A percentile compares a stretch with the other conserved stretches of the same genome.
These are phyloP conservation scores for Sphagnum tenellum DNA, from an alignment of 225 moss, liverwort and hornwort genomes.

Conservation along the genomic window DNA sequence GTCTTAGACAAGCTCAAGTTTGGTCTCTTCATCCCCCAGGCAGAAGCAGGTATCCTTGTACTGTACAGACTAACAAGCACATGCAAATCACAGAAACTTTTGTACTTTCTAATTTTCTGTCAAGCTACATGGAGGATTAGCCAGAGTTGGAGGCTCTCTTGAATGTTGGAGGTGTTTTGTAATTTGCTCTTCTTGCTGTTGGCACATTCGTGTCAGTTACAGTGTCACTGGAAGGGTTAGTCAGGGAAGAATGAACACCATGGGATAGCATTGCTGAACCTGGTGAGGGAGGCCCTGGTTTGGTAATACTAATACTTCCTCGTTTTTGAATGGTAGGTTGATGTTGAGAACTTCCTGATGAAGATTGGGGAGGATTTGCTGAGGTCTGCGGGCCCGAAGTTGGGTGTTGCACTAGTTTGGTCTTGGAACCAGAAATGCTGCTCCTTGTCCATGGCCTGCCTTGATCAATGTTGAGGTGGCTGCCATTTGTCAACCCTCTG, in stretches of 20 bases:
- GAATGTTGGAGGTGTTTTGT: slow-evolving; percentile 4
- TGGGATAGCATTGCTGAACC: slow-evolving; percentile 19
- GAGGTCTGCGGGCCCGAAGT: slow-evolving; percentile 14
- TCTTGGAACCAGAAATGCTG: slow-evolving; percentile 5
- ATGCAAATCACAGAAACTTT: too few species aligned
- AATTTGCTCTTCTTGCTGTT: slow-evolving; percentile 27
- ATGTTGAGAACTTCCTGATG: slow-evolving; percentile 22
- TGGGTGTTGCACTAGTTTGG: slow-evolving; percentile 10
- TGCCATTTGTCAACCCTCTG: slow-evolving; percentile 17
- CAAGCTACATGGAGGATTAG: not conserved
- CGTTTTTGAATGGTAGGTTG: slow-evolving; percentile 15
- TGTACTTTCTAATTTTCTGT: too few species aligned
- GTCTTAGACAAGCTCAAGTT: too few species aligned
- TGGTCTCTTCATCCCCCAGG: too few species aligned
- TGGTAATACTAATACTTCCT: slow-evolving; percentile 13
- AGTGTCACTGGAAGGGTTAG: slow-evolving; percentile 13
- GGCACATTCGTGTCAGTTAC: slow-evolving; percentile 20
- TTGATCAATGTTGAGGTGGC: slow-evolving; percentile 17
- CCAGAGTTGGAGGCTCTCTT: slow-evolving; percentile 1
- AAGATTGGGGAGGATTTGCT: slow-evolving; percentile 11
- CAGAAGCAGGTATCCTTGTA: too few species aligned
- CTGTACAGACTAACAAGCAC: too few species aligned
- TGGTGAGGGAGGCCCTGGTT: slow-evolving; percentile 20
- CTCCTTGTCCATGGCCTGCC: slow-evolving; percentile 13
- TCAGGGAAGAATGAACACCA: slow-evolving; percentile 17